Evolutionary conservation across 768 basidiomycete species (phyloP), one percentile per base, ranked within the genome.

Genomic region (Boletus sp.): DNA sequence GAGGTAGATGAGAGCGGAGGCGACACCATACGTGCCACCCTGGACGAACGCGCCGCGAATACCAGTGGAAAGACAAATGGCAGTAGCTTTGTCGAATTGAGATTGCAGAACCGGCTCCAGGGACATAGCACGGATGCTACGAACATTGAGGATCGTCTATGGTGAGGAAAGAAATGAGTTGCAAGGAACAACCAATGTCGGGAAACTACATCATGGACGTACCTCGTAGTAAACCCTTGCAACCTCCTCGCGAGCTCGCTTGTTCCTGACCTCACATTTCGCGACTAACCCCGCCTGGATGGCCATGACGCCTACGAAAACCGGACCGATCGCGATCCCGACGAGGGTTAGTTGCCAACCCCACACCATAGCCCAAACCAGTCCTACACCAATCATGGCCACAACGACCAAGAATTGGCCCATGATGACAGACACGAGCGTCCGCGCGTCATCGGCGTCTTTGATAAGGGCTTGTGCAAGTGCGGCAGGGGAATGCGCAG

Each of bases 271-370:
- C 74, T 97, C 93, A 60, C 83, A 86, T 48, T 79, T 77, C 4
- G 83, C 82, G 0, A 90, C 82, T 44, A 93, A 68, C n/a, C 77
- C 72, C 1, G 87, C 83, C 73, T 95, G 93, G 15, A 87, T 61
- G 6, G 84, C 79, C 82, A 93, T 90, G 10, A 82, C 78, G 11
- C 80, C 70, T 2, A 83, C 85, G 64, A 97, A 96, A 11, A 95
- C 79, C 0, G 94, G 95, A 0, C 83, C 91, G 42, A 98, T 81
- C 2, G 88, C 93, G 29, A 98, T 72, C 0, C 94, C 95, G 3
- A 90, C 90, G 17, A 98, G 79, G 0, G 93, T 96, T 60, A 98
- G 75, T 72, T 97, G 85, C 97, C 96, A 99, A 0, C 93, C 92
- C 30, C 80, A 74, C 2, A 82, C 79, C 69, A 98, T 77, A 0